Evolutionary conservation across 345 rosid species (phyloP).

Genomic region (Eucalyptus sideroxylon): DNA sequence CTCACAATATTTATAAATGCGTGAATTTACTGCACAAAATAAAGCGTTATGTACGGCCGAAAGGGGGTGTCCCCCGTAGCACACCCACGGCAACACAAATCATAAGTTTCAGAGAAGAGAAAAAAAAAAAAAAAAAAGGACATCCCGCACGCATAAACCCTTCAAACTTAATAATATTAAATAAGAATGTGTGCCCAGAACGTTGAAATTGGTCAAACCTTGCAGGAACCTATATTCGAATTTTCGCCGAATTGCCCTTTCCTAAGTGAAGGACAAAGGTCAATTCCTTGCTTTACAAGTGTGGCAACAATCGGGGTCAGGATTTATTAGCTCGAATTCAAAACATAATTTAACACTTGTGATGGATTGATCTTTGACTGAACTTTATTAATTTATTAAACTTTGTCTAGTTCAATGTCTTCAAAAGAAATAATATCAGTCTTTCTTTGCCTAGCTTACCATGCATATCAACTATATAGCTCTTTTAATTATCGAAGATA

Average conservation of each 20-base stretch:
- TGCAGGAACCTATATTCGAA: background rate
- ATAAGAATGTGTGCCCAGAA: background rate
- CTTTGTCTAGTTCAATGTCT: background rate
- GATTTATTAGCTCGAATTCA: background rate
- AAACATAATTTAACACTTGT: background rate
- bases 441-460: background rate
- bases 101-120: too few relatives aligned
- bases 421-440: background rate
- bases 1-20: too few relatives aligned
- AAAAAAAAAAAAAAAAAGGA: too few relatives aligned
- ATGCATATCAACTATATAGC: background rate
- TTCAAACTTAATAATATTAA: background rate
- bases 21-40: background rate
- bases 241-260: background rate
- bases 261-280: background rate
- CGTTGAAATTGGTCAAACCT: background rate
- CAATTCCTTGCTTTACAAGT: background rate
- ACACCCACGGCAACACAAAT: background rate
- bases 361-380: background rate
- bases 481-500: background rate
- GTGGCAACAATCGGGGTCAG: background rate
- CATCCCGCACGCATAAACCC: background rate
- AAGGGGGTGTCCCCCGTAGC: background rate
- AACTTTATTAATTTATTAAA: background rate
- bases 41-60: background rate